A percentile compares a stretch with the other conserved stretches of the same genome.
Conservation (phyloP, 1,284 basidiomycete genomes). For the Moniliophthora roreri region DNA sequence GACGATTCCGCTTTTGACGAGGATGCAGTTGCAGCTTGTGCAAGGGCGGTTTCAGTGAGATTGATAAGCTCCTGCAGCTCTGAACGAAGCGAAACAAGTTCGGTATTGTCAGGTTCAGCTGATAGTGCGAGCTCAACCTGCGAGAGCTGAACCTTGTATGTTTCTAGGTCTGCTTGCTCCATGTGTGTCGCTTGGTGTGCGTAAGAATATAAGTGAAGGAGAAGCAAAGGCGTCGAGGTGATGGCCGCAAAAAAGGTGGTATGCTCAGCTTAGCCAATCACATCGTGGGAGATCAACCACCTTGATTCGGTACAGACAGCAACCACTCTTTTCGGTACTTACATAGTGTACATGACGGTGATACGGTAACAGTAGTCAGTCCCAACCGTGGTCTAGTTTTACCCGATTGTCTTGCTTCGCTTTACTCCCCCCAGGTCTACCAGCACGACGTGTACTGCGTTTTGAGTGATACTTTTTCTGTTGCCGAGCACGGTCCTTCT, state of each 20-base stretch:
- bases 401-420: slow-evolving; percentile 76
- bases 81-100: slow-evolving; percentile 72
- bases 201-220: background rate
- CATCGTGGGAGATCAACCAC: no score
- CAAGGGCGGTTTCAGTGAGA: slow-evolving; percentile 77
- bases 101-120: slow-evolving; percentile 80
- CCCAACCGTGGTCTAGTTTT: slow-evolving; percentile 68
- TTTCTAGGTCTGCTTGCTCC: slow-evolving; percentile 82
- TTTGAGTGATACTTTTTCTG: slow-evolving; percentile 76
- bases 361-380: slow-evolving; percentile 34
- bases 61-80: slow-evolving; percentile 91
- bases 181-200: slow-evolving; percentile 31
- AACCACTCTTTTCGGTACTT: no score
- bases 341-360: no score
- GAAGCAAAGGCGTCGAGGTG: background rate
- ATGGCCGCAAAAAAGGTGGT: no score
- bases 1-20: slow-evolving; percentile 59
- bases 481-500: slow-evolving; percentile 60
- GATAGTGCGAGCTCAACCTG: slow-evolving; percentile 88
- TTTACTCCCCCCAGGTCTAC: slow-evolving; percentile 80
- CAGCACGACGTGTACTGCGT: slow-evolving; percentile 61
- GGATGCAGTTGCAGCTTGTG: slow-evolving; percentile 59
- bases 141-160: slow-evolving; percentile 85
- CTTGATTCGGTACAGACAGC: no score
- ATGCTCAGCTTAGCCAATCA: no score